phyloP scores from a whole-genome alignment of 1,284 basidiomycete species.

The Sporisorium sorghi region DNA sequence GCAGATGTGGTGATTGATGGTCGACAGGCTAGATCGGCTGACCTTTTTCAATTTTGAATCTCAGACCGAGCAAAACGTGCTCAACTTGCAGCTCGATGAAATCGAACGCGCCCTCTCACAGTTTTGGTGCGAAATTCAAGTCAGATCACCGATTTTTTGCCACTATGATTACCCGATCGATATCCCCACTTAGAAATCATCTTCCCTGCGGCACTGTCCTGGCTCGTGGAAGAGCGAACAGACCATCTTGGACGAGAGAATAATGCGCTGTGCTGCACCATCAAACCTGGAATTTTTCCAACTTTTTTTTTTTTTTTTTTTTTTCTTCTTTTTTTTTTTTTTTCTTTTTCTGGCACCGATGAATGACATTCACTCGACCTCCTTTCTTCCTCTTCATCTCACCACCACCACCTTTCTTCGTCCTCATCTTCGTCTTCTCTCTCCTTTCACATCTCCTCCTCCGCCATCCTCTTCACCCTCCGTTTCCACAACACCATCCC shows the following conservation, averaged over 20 bases:
- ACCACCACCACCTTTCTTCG: not conserved
- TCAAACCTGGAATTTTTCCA: conserved; percentile 10
- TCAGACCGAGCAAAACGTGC: too few relatives aligned
- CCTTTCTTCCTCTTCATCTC: conserved; percentile 5
- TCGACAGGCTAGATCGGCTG: too few relatives aligned
- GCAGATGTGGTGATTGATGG: too few relatives aligned
- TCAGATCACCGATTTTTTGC: conserved; percentile 7
- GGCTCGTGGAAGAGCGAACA: conserved; percentile 5
- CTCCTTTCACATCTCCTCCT: conserved; percentile 17
- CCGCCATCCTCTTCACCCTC: conserved; percentile 18
- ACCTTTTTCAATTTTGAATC: too few relatives aligned
- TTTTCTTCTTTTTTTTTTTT: conserved; percentile 10
- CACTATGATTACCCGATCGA: conserved; percentile 12
- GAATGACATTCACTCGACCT: not conserved
- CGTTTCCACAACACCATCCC: conserved; percentile 6
- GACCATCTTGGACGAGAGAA: not conserved
- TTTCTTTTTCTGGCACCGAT: conserved; percentile 6
- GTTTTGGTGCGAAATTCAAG: too few relatives aligned
- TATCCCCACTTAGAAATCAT: not conserved
- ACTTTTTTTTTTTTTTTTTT: conserved; percentile 11
- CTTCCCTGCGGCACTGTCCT: conserved; percentile 4
- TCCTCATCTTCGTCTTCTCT: conserved; percentile 3
- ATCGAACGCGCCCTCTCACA: too few relatives aligned
- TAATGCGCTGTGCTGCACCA: conserved; percentile 28
- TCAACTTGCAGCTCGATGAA: too few relatives aligned